Evolutionary conservation across 495 filamentous ascomycete species (phyloP), one percentile per base, ranked within the genome.

Genomic region (Cetradonia linearis): DNA sequence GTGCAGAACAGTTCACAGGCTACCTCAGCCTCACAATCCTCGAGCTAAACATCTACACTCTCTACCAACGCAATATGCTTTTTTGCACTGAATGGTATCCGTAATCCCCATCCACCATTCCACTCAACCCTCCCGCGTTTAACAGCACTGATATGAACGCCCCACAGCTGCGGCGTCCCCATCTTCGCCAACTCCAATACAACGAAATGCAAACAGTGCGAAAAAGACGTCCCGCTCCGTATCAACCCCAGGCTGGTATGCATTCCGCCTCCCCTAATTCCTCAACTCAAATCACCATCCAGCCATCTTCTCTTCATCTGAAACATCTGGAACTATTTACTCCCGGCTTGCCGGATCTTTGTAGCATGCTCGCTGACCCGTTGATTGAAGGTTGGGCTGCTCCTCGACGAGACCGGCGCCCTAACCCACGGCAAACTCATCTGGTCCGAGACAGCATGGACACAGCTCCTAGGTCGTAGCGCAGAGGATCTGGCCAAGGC

Each of bases 21-120:
- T 85, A 79, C 61, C 69, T 87, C 56, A 83, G 75, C 64, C 70
- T 85, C 4, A 64, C 82, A 7, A 74, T 86, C 31, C 68, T 78
- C 16, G 79, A 81, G 40, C 71, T 82, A 64, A 76, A 76, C 46
- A 69, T 86, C 34, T 67, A 75, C 42, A 66, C 72, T 18, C 66
- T 73, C 54, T 72, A 72, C 62, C 71, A 74, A 18, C 74, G 77
- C 20, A 67, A 68, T 31, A 79, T 73, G 68, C 74, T 82, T 13
- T 77, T 83, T 67, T 78, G 76, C 59, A 72, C 69, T 11, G 78
- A 84, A 70, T 86, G 83, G 81, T 81, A 67, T n/a, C n/a, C n/a
- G n/a, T n/a, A 61, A 69, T 63, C 28, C 11, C 13, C 14, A n/a
- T 11, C 5, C 3, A 4, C 10, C 11, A n/a, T 23, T 7, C 11